Base-by-base conservation (phyloP, 768 basidiomycete genomes). In the Boletus subparvulus region DNA sequence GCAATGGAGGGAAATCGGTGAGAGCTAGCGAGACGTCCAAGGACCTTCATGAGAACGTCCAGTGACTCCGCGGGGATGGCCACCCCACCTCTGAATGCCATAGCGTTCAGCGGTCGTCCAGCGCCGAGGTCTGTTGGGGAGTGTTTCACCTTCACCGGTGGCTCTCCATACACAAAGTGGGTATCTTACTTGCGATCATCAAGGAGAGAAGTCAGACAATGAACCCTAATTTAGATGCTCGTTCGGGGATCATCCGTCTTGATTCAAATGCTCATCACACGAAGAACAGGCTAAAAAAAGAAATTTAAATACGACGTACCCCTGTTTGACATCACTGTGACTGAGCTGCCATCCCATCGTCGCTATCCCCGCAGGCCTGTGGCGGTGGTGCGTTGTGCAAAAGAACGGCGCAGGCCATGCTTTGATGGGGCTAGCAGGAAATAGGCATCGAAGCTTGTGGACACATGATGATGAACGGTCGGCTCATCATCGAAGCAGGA, bases 181-280 rank as follows among this genome's bases (percentile, higher is more conserved):
- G 14, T 17, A n/a, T 16, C 10, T 36, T 40, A 9, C 21, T 48
- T 56, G 58, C 58, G 63, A 54, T 58, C 63, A 63, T 63, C 30
- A 65, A 53, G 65, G 45, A 32, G 24, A 6, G 37, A 7, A 16
- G 53, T 50, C 50, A 50, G 50, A 28, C n/a, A 44, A 19, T 7
- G 42, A 44, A 19, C 43, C 46, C 35, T 9, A 12, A 58, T 36
- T 59, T 59, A 42, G 9, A 7, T 28, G n/a, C n/a, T 35, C 32
- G 12, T 44, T 39, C 16, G 44, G 35, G 35, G 46, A 48, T 44
- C 32, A 40, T 56, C 40, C 33, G 30, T 28, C 32, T 48, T 44
- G 48, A 47, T 50, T 19, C 16, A 8, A 26, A 5, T 28, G 11
- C 17, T 36, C 48, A 21, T 43, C 44, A n/a, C 36, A 47, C 39